Evolutionary conservation across 2,329 filamentous ascomycete species (phyloP), one percentile per base, ranked within the genome.

Genomic region (Aspergillus luchuensis): DNA sequence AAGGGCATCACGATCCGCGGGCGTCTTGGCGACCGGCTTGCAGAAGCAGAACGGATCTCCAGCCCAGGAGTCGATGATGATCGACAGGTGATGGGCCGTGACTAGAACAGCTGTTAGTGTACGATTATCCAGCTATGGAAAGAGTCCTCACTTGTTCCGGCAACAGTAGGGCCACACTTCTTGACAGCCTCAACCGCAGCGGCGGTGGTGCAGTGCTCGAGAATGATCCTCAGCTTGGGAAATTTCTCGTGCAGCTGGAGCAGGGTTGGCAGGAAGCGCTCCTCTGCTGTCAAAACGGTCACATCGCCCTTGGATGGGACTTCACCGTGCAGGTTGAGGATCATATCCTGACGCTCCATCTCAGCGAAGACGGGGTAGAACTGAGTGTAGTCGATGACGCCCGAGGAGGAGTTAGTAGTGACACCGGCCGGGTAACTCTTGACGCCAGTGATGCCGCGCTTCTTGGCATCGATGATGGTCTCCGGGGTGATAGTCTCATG

Each of bases 321-420:
- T 55, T 97, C 94, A 66, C 93, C 94, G 74, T 98, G 93, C n/a
- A 98, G 81, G 78, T 97, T 97, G 45, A 96, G 83, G n/a, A 96
- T 85, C 73, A 97, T 82, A 66, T 89, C 87, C 66, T 92, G 86
- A 61, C 88, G 80, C 73, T 97, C 90, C 93, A 98, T 97, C 66
- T 91, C 90, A n/a, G 84, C 85, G 72, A 98, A 96, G 13, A 94
- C 90, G 5, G 79, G 77, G 60, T 80, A 81, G 66, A 80, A 79
- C 15, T 72, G 66, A 8, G 75, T 72, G 59, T 79, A 79, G 65
- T 80, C 78, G 45, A 79, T 69, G 2, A 82, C 79, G 4, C 80
- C 80, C 8, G 77, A 74, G 38, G 81, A 81, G 4, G 84, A 87
- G 71, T 88, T 87, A 55, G 84, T 86, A 3, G 84, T 85, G 39